Evolutionary conservation across 2,329 filamentous ascomycete species (phyloP).

Genomic region (Talaromyces sp.): DNA sequence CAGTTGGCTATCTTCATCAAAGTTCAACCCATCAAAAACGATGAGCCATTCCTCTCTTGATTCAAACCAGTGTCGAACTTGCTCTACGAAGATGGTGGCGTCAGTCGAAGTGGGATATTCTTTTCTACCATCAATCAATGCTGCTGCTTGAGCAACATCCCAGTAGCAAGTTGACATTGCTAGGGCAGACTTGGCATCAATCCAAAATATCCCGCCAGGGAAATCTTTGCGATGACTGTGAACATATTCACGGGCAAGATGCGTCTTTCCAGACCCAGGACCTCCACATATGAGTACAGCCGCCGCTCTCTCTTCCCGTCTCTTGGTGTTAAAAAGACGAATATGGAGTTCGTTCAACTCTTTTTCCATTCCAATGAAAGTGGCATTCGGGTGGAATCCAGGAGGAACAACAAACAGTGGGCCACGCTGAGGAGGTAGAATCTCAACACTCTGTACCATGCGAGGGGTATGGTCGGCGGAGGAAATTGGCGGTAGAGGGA

Average conservation of each 20-base stretch:
- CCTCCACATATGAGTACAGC: conserved; percentile 63
- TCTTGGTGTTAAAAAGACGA: conserved; percentile 57
- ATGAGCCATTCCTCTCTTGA: conserved; percentile 62
- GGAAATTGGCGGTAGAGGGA: conserved; percentile 20
- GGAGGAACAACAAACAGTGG: conserved; percentile 49
- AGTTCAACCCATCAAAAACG: conserved; percentile 64
- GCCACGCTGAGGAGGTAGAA: conserved; percentile 25
- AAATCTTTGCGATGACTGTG: conserved; percentile 59
- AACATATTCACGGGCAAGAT: conserved; percentile 65
- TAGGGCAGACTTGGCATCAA: conserved; percentile 58
- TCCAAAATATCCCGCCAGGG: conserved; percentile 67
- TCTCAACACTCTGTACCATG: conserved; percentile 25
- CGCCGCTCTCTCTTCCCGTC: conserved; percentile 57
- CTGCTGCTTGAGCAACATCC: conserved; percentile 61
- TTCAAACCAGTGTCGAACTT: conserved; percentile 62
- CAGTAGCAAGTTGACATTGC: conserved; percentile 62
- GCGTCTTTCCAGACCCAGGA: conserved; percentile 66
- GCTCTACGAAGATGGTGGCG: conserved; percentile 51
- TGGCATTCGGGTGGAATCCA: conserved; percentile 60
- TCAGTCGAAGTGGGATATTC: conserved; percentile 35
- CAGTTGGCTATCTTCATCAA: conserved; percentile 54
- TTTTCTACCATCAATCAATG: conserved; percentile 45
- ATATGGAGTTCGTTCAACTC: conserved; percentile 59
- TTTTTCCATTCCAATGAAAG: conserved; percentile 59
- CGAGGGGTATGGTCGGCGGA: conserved; percentile 23